Conservation (phyloP, 1,284 basidiomycete species). For the Flammula alnicola region DNA sequence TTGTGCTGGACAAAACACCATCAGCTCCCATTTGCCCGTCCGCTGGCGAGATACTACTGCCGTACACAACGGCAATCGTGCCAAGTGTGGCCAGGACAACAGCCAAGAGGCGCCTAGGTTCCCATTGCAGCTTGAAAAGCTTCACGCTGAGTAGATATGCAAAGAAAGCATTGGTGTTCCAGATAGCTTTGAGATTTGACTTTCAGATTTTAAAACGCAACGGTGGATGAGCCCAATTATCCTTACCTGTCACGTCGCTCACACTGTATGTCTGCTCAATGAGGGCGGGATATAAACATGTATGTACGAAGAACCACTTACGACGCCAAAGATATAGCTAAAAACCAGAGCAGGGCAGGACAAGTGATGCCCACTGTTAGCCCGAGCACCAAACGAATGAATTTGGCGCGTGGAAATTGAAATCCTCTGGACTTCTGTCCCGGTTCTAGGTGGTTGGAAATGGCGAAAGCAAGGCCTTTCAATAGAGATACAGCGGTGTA, state of each 20-base stretch:
- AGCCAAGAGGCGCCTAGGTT: conserved; percentile 62
- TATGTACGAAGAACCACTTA: conserved; percentile 43
- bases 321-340: conserved; percentile 71
- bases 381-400: conserved; percentile 48
- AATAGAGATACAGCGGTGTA: conserved; percentile 51
- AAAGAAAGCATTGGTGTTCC: conserved; percentile 87
- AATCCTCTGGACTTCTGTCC: conserved; percentile 26
- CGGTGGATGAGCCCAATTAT: background rate
- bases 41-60: conserved; percentile 51
- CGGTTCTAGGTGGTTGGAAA: conserved; percentile 57
- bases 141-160: conserved; percentile 75
- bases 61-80: conserved; percentile 77
- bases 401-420: conserved; percentile 49
- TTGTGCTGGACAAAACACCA: conserved; percentile 16
- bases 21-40: conserved; percentile 22
- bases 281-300: background rate
- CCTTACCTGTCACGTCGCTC: conserved; percentile 70
- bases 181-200: conserved; percentile 53
- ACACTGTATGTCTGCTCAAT: conserved; percentile 46
- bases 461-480: conserved; percentile 52
- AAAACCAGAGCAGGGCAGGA: conserved; percentile 76
- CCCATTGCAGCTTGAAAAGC: conserved; percentile 63
- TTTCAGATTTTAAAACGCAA: background rate
- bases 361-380: conserved; percentile 64
- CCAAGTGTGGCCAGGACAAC: conserved; percentile 80